Conservation (phyloP, 257 asterid genomes). For the Nicotiana tomentosiformis region DNA sequence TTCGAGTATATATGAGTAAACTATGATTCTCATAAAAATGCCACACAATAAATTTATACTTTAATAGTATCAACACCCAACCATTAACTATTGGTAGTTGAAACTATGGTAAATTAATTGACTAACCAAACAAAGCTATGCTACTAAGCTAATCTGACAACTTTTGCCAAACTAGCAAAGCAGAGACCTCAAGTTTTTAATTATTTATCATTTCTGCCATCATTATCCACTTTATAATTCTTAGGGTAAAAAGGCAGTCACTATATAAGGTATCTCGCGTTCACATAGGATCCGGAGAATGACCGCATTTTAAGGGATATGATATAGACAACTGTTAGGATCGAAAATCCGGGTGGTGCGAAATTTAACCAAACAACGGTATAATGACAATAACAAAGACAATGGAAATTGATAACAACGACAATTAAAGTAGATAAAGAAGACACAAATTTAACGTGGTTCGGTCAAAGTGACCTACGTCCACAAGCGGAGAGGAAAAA, state of each 20-base stretch:
- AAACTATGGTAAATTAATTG: not conserved
- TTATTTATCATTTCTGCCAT: not conserved
- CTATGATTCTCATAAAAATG: not conserved
- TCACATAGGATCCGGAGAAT: no score
- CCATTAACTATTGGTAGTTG: not conserved
- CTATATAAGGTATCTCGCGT: no score
- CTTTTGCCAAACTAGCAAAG: slow-evolving; percentile 2
- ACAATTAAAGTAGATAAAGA: no score
- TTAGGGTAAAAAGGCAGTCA: not conserved
- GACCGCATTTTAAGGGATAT: no score
- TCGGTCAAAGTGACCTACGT: no score
- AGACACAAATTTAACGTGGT: no score
- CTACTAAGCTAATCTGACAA: not conserved
- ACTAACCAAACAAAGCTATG: not conserved
- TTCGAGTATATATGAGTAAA: not conserved
- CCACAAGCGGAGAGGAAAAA: no score
- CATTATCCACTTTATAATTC: not conserved
- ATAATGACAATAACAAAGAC: no score
- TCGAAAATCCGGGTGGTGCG: no score
- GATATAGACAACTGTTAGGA: no score
- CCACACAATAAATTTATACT: not conserved
- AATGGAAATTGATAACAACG: no score
- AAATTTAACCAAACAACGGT: no score
- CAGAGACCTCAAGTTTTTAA: not conserved
- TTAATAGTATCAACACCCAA: not conserved